phyloP scores from a whole-genome alignment of 306 rosid genomes.

The Dryas octopetala region DNA sequence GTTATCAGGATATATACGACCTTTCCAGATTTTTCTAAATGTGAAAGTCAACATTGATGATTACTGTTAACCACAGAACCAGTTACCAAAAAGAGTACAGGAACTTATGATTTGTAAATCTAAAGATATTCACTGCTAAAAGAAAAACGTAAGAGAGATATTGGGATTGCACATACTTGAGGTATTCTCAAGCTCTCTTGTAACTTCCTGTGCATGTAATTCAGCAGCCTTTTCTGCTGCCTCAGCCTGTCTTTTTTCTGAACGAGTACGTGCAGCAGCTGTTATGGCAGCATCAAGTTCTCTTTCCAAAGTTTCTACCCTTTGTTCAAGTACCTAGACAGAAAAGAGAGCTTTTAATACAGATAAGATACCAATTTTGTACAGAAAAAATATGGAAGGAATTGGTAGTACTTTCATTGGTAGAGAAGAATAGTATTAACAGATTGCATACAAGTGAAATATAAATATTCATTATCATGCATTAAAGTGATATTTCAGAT shows the following conservation, averaged over 20 bases:
- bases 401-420: not conserved
- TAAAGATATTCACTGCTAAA: not conserved
- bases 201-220: constrained; percentile 65
- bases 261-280: constrained; percentile 87
- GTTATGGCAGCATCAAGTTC: constrained; percentile 92
- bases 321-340: constrained; percentile 69
- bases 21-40: not conserved
- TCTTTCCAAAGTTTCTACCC: constrained; percentile 80
- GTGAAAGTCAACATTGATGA: not conserved
- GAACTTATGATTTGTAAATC: not conserved
- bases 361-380: not conserved
- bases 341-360: not conserved
- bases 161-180: constrained; percentile 55
- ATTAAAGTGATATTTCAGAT: not conserved
- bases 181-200: constrained; percentile 91
- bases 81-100: not conserved
- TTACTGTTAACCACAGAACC: not conserved
- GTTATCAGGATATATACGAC: not conserved
- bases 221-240: constrained; percentile 84
- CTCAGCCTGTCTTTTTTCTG: constrained; percentile 87
- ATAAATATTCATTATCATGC: not conserved
- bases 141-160: not conserved
- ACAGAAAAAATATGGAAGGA: not conserved
- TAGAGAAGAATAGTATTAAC: not conserved
- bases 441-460: not conserved